Conservation (phyloP, 106 monocot genomes). For the Hemerocallis citrina region DNA sequence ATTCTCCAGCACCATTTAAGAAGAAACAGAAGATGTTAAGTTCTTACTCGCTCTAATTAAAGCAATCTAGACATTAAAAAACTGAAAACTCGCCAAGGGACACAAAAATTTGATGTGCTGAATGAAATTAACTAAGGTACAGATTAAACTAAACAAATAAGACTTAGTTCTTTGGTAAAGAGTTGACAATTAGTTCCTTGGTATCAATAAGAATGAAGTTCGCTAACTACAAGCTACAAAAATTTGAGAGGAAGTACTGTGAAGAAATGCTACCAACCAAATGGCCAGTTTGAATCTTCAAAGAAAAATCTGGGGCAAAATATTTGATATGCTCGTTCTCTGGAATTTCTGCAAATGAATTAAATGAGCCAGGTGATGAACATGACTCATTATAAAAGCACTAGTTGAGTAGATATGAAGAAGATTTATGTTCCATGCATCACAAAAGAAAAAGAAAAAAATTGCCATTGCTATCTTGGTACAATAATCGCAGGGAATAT, state of each 20-base stretch:
- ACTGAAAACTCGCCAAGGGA: neutral
- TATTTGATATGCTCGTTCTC: conserved; percentile 75
- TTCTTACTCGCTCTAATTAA: neutral
- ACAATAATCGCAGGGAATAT: too few species aligned
- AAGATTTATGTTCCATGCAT: too few species aligned
- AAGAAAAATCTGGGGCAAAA: conserved; percentile 75
- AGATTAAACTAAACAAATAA: too few species aligned
- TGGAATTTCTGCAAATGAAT: conserved; percentile 68
- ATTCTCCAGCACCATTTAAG: conserved; percentile 52
- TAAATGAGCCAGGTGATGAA: neutral
- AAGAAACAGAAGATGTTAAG: neutral
- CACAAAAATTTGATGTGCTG: too few species aligned
- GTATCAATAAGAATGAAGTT: too few species aligned
- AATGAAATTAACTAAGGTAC: too few species aligned
- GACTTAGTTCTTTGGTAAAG: too few species aligned
- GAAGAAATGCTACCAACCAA: conserved; percentile 38
- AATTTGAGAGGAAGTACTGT: neutral
- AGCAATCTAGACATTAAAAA: neutral
- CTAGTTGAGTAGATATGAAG: neutral
- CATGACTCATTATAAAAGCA: neutral
- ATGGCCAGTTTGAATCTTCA: conserved; percentile 56
- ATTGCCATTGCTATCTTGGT: too few species aligned
- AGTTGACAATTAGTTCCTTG: too few species aligned
- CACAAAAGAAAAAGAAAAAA: too few species aligned
- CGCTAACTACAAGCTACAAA: too few species aligned